phyloP scores from a whole-genome alignment of 2,329 filamentous ascomycete genomes.

The Aphanoascus verrucosus region DNA sequence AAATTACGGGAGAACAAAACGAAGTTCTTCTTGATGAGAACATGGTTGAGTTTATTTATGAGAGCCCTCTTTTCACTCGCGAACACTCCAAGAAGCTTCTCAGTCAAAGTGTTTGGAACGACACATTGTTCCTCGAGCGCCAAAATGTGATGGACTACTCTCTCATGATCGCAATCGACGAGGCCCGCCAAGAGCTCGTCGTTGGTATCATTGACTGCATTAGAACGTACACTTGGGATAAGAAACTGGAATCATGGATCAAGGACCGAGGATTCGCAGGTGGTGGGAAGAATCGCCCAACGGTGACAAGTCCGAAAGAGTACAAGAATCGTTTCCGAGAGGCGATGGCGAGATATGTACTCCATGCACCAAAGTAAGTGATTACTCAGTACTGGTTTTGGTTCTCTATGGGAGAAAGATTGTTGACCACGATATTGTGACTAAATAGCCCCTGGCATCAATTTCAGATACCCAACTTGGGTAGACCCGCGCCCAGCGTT shows the following conservation, averaged over 20 bases:
- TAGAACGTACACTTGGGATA: conserved; percentile 97
- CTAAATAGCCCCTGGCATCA: conserved; percentile 17
- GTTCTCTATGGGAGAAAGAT: not conserved
- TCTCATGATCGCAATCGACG: conserved; percentile 95
- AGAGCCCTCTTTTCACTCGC: conserved; percentile 85
- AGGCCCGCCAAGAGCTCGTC: conserved; percentile 76
- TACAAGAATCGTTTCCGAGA: conserved; percentile 94
- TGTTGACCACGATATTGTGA: not conserved
- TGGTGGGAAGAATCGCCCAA: conserved; percentile 72
- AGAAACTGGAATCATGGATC: conserved; percentile 99
- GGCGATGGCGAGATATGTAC: conserved; percentile 79
- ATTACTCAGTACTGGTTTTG: not conserved
- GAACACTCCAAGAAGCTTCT: conserved; percentile 95
- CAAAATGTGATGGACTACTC: conserved; percentile 99
- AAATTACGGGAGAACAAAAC: conserved; percentile 88
- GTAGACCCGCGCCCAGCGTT: conserved; percentile 2
- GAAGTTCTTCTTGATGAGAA: conserved; percentile 97
- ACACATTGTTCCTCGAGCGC: conserved; percentile 84
- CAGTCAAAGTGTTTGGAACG: conserved; percentile 88
- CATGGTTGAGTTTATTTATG: conserved; percentile 98
- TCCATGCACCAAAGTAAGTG: conserved; percentile 41
- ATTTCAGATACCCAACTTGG: conserved; percentile 12
- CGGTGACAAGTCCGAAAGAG: conserved; percentile 92
- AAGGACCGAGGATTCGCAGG: conserved; percentile 84
- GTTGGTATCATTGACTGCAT: conserved; percentile 99